Percentiles rank a stretch among this genome's conserved stretches.
Conservation (phyloP, 805 yeast genomes). For the Ogataea methanolica region DNA sequence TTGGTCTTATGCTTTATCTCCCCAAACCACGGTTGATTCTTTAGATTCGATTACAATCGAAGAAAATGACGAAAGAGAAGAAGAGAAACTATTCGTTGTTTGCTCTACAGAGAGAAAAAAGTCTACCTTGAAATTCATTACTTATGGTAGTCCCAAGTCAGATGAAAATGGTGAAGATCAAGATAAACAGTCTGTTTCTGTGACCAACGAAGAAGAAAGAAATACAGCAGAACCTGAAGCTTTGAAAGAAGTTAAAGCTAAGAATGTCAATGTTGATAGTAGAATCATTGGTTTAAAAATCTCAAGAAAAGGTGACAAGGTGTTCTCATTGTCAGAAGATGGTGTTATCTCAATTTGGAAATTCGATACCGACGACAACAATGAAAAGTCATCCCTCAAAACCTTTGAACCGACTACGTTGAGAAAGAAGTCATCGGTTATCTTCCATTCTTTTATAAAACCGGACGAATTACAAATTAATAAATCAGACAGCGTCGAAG, state of each 20-base stretch:
- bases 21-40: constrained; percentile 38
- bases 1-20: constrained; percentile 52
- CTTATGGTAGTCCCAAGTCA: constrained; percentile 18
- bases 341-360: constrained; percentile 28
- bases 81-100: constrained; percentile 26
- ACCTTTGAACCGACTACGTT: constrained; percentile 8
- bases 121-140: constrained; percentile 22
- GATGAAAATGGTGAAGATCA: constrained; percentile 28
- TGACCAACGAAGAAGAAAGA: constrained; percentile 27
- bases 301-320: constrained; percentile 22
- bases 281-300: constrained; percentile 25
- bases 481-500: constrained; percentile 17
- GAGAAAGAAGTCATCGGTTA: constrained; percentile 7
- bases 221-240: constrained; percentile 28
- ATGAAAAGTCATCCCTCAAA: constrained; percentile 5
- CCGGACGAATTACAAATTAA: constrained; percentile 22
- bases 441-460: constrained; percentile 24
- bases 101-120: constrained; percentile 34
- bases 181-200: constrained; percentile 21
- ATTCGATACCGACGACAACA: constrained; percentile 13
- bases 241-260: constrained; percentile 30
- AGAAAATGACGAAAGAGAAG: constrained; percentile 13
- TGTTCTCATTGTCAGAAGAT: constrained; percentile 28
- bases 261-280: constrained; percentile 22
- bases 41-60: constrained; percentile 32